Evolutionary conservation across 192 early-diverging fungal species (phyloP), one percentile per base, ranked within the genome.

Genomic region (Obelidium mucronatum): DNA sequence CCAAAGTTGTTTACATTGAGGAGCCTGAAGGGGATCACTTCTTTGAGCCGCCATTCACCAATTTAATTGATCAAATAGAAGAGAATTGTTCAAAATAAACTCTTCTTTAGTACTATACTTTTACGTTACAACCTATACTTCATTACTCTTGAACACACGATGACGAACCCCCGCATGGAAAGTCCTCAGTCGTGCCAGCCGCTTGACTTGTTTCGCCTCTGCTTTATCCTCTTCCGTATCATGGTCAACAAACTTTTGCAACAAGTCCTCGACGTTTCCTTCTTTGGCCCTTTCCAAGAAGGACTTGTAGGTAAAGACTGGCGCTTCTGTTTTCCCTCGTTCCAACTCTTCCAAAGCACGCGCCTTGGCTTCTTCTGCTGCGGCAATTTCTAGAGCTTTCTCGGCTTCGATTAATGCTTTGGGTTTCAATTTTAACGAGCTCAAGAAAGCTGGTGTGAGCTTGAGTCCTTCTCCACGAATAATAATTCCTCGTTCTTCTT

Each of bases 391-490:
- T 33, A 72, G 37, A 34, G 70, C 70, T 2, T 35, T 34, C 35
- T 72, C 70, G 2, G 71, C 69, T 58, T 69, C 75, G 68, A 78
- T 28, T n/a, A 59, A 31, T 65, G 73, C 67, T 52, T 68, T 68
- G n/a, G 42, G 67, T 39, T 68, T 68, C 44, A 68, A 68, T 15
- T 65, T 36, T 15, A 65, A 35, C 4, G 63, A 17, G 11, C 39
- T 4, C 60, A 86, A 48, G 75, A 87, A 87, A 34, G 73, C 77
- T 2, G 83, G 83, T 3, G 86, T 84, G 1, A 87, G 74, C 58
- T 87, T 87, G 51, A 87, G 44, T 6, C 63, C 70, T 62, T 80
- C 77, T 52, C 85, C 86, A 35, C 80, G 69, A 26, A 87, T 78
- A 53, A 85, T 85, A 51, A 87, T 84, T 24, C 86, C 86, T 28